These are phyloP conservation scores for Pyrus pyrifolia DNA, from an alignment of 306 rosid species.

Conservation along the genomic window DNA sequence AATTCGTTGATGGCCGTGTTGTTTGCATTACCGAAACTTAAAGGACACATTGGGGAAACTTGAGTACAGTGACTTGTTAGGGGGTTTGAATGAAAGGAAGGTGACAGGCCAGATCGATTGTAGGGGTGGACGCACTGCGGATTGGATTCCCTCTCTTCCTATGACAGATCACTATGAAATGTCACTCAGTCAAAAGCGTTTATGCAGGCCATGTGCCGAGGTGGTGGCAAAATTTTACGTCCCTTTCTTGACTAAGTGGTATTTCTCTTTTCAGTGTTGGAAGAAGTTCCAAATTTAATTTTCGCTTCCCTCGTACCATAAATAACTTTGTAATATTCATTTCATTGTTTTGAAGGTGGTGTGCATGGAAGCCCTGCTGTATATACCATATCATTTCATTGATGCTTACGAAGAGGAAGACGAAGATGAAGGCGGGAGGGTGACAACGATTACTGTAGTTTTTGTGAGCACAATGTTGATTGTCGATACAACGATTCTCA, in stretches of 20 bases:
- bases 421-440: slow-evolving; percentile 72
- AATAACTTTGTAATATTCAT: background rate
- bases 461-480: slow-evolving; percentile 59
- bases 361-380: slow-evolving; percentile 80
- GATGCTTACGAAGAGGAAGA: slow-evolving; percentile 79
- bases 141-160: slow-evolving; percentile 90
- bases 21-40: slow-evolving; percentile 81
- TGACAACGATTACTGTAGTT: slow-evolving; percentile 55
- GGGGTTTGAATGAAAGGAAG: slow-evolving; percentile 71
- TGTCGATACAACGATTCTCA: slow-evolving; percentile 52
- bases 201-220: slow-evolving; percentile 75
- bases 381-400: slow-evolving; percentile 73
- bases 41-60: slow-evolving; percentile 57
- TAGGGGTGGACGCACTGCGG: slow-evolving; percentile 53
- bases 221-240: slow-evolving; percentile 63
- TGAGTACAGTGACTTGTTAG: slow-evolving; percentile 63
- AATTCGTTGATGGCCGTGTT: slow-evolving; percentile 74
- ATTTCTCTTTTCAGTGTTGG: too few relatives aligned
- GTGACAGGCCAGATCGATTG: slow-evolving; percentile 70
- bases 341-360: slow-evolving; percentile 44
- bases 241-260: too few relatives aligned
- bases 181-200: slow-evolving; percentile 50
- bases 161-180: slow-evolving; percentile 51
- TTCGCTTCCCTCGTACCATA: too few relatives aligned
- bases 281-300: background rate